Evolutionary conservation across 2,329 filamentous ascomycete species (phyloP).

Genomic region (Colletotrichum abscissum): DNA sequence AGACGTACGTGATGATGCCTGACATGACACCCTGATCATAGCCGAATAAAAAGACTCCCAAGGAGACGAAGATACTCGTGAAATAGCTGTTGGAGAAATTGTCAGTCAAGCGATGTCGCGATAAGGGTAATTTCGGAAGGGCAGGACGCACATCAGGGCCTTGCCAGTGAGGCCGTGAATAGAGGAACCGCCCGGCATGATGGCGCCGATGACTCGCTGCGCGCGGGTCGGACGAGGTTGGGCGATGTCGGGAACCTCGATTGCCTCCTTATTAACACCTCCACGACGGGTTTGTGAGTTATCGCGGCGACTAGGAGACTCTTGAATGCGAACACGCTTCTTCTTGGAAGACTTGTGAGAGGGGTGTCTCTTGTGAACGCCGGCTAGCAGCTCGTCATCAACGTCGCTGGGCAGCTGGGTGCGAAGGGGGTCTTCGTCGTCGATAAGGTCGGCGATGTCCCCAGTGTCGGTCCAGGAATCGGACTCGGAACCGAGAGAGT

Average conservation of each 20-base stretch:
- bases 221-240: slow-evolving; percentile 72
- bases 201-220: slow-evolving; percentile 78
- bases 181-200: slow-evolving; percentile 87
- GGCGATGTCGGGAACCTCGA: slow-evolving; percentile 79
- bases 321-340: slow-evolving; percentile 78
- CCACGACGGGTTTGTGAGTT: slow-evolving; percentile 51
- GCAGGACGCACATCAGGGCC: slow-evolving; percentile 79
- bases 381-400: slow-evolving; percentile 70
- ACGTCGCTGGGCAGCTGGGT: slow-evolving; percentile 75
- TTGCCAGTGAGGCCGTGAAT: slow-evolving; percentile 96
- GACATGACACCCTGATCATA: slow-evolving; percentile 95
- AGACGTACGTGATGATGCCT: slow-evolving; percentile 71
- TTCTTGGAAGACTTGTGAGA: slow-evolving; percentile 53
- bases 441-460: slow-evolving; percentile 89
- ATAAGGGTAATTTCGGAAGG: slow-evolving; percentile 3
- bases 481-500: slow-evolving; percentile 71
- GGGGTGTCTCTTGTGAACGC: slow-evolving; percentile 57
- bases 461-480: slow-evolving; percentile 90
- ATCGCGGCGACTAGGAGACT: slow-evolving; percentile 53
- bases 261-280: slow-evolving; percentile 77
- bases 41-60: slow-evolving; percentile 89
- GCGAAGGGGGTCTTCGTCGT: slow-evolving; percentile 85
- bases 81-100: slow-evolving; percentile 75
- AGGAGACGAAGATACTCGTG: slow-evolving; percentile 89
- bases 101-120: slow-evolving; percentile 25